Evolutionary conservation across 371 early-diverging fungal genomes (phyloP), one percentile per base, ranked within the genome.

Genomic region (Coemansia sp.): DNA sequence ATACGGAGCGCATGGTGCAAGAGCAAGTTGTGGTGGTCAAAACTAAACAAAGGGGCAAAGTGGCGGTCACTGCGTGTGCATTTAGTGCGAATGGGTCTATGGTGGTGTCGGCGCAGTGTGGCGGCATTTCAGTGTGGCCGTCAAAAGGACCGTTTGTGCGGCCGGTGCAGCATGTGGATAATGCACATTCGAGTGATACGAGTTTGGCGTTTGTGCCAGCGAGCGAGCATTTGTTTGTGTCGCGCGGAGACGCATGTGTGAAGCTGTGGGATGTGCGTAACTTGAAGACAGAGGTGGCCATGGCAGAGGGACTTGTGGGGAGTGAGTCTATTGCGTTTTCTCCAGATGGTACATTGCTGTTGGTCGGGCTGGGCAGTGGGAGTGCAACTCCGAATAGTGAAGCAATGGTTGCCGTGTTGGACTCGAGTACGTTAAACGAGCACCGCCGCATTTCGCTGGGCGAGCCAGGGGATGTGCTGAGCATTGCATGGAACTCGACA

Each of bases 261-360:
- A 95, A 95, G 84, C 89, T 96, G 16, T 97, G 95, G 95, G 98
- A 97, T 70, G 68, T 91, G 16, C 84, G 98, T 59, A 87, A 88
- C 22, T 78, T 90, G 64, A 86, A 81, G 57, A 81, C 81, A 21
- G 88, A 95, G 0, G 76, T 95, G 1, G 79, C 84, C 0, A 72
- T 77, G n/a, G 85, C 84, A 0, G 79, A 82, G 6, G 81, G 86
- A 48, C 70, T 96, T 24, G 79, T 85, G n/a, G 90, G 89, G 66
- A 86, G 89, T 6, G 93, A 94, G 68, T 83, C 88, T n/a, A 90
- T 92, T n/a, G 86, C 90, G 6, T 94, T 94, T 58, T 92, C 93
- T 40, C 96, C 98, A 0, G 88, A 91, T 63, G 92, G 92, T 55
- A 16, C 13, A 14, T 83, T 86, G 11, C 69, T 88, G 5, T 84